Evolutionary conservation across 2,329 filamentous ascomycete species (phyloP), one percentile per base, ranked within the genome.

Genomic region (Phyllosticta citribraziliensis): DNA sequence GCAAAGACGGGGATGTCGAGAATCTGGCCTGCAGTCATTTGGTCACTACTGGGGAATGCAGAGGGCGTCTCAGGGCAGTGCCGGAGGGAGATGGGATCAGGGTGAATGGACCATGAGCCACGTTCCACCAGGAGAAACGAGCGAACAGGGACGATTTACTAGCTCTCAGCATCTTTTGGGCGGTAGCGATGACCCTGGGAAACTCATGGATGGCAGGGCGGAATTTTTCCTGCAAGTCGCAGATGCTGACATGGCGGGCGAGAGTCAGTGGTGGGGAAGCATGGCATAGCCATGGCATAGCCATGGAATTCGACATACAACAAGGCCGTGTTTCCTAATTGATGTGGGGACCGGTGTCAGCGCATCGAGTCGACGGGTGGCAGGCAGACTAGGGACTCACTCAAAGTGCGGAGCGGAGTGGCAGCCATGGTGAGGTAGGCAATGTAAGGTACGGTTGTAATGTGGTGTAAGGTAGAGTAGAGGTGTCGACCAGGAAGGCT

Each of bases 171-270:
- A 82, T 71, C 69, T 82, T 82, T 66, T 80, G 77, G 10, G 79
- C 77, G 0, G 79, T 82, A 11, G 75, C 70, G 60, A 82, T 71
- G 30, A 97, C 82, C 72, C 88, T 91, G 65, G 89, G 84, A 71
- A 92, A 97, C 71, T 95, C 87, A 76, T 87, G 84, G 68, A 97
- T 96, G 61, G 86, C 87, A 9, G 80, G 79, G 64, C 90, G 84
- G 76, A 97, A 97, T 74, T 91, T 95, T 67, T 97, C 93, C 77
- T 97, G 93, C 65, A 97, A 81, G 71, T 97, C 93, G 78, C 93
- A 97, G 71, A 97, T 84, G 70, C 92, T 97, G 63, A 24, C 40
- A 54, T 22, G 52, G 27, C 19, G 10, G 58, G 2, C 33, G 3
- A 40, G 33, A 40, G 33, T 60, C 52, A 60, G 58, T 17, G 19